These are phyloP conservation scores for Rugonectria rugulosa DNA, from an alignment of 2,329 filamentous ascomycete species.

Conservation along the genomic window DNA sequence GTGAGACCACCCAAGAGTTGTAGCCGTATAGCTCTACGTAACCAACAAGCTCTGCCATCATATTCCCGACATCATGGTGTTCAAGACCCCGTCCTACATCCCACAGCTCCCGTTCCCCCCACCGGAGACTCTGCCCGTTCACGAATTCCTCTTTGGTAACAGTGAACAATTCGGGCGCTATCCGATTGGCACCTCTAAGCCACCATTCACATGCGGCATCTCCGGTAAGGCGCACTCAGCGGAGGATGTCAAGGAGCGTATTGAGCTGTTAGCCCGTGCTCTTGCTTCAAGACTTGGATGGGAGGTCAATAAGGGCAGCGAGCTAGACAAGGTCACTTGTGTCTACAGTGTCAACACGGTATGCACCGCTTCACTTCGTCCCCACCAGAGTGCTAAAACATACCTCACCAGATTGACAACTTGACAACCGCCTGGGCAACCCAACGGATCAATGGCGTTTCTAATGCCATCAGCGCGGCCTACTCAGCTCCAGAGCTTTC, in stretches of 20 bases:
- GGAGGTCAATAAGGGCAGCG: slow-evolving; percentile 6
- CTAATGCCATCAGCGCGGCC: slow-evolving; percentile 11
- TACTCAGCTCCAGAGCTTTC: slow-evolving; percentile 13
- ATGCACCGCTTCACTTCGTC: background rate
- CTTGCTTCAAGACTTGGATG: slow-evolving; percentile 8
- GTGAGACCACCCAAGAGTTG: background rate
- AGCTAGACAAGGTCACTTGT: slow-evolving; percentile 13
- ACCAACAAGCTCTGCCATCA: slow-evolving; percentile 1
- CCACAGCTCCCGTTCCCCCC: slow-evolving; percentile 7
- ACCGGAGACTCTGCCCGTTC: slow-evolving; percentile 10
- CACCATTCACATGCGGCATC: slow-evolving; percentile 14
- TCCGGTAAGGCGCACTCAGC: slow-evolving; percentile 7
- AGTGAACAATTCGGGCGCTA: slow-evolving; percentile 6
- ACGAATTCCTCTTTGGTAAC: slow-evolving; percentile 13
- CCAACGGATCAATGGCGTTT: slow-evolving; percentile 16
- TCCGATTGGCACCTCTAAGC: slow-evolving; percentile 6
- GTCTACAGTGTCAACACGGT: slow-evolving; percentile 17
- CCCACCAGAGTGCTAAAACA: background rate
- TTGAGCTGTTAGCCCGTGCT: slow-evolving; percentile 10
- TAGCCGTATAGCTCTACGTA: background rate
- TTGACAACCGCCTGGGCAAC: slow-evolving; percentile 15
- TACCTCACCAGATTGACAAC: slow-evolving; percentile 1
- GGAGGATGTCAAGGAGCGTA: slow-evolving; percentile 2
- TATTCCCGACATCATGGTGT: slow-evolving; percentile 1
- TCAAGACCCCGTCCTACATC: slow-evolving; percentile 12